Evolutionary conservation across 768 basidiomycete genomes (phyloP), one percentile per base, ranked within the genome.

Genomic region (Baorangia bicolor): DNA sequence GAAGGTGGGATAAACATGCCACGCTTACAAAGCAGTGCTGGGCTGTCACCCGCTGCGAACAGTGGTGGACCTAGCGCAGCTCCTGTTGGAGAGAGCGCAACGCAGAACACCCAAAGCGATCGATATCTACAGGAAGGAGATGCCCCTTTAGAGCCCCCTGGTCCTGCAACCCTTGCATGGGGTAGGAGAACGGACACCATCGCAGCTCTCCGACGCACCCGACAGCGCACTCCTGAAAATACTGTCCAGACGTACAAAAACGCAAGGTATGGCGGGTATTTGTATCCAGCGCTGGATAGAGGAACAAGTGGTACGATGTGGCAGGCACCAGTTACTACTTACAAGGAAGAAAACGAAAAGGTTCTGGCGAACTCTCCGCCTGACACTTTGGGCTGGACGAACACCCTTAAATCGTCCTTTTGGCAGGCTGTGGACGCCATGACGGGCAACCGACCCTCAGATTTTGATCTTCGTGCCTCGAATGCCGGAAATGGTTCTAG

Each of bases 371-470:
- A 53, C 14, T 41, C 42, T 16, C 39, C 35, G 10, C 25, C 41
- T 4, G 75, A 64, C 27, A 23, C 51, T 16, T 44, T 73, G 8
- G 67, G 74, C 23, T 81, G 81, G 81, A 74, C 75, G 11, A 60
- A 69, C 18, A 72, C 75, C 23, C 47, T 82, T 60, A 75, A 67
- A 54, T 75, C 76, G 18, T 78, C 78, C 34, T 64, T 84, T 12
- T 74, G 78, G 49, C 74, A 75, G 51, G 81, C 79, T 6, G 76
- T 84, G 60, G 80, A 78, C 60, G 72, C 77, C 2, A 78, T 84
- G 47, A 76, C 79, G 38, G 72, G 77, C n/a, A 77, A 67, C 58
- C 60, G 80, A 27, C 60, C 73, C n/a, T 34, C 55, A 20, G 67
- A 53, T 20, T 9, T 27, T 39, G 56, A 48, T 23, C 23, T 41